Base-by-base conservation (phyloP, 129 eudicot species). In the Cynara cardunculus region DNA sequence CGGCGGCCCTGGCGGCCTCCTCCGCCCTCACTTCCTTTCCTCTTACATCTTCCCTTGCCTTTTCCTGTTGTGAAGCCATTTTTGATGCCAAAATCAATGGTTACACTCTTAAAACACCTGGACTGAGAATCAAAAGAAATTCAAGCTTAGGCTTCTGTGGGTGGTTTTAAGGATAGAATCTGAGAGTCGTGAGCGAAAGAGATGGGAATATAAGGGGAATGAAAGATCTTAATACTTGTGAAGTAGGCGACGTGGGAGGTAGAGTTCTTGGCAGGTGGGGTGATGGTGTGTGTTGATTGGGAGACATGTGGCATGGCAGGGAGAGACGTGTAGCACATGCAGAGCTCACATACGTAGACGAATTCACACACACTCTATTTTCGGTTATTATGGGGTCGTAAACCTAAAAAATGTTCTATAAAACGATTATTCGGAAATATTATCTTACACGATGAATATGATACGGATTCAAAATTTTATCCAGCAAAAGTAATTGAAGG, bases 1-100 rank as follows among this genome's bases (percentile, higher is more conserved):
- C 86, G 28, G 86, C 86, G 34, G 78, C 1, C 13, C 86, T 71
- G 37, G 86, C 86, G 12, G 86, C 86, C 30, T 77, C 82, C 41
- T 83, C 86, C 21, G 86, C 86, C 73, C 78, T 64, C 8, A 72
- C n/a, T 70, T 71, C 86, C 25, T 83, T 83, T 11, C 49, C 81
- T 2, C 34, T 59, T 2, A 76, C 32, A 19, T 76, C 85, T 10
- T 82, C 81, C 49, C 64, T 75, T 14, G 9, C 66, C 6, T 72
- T 72, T 1, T 82, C 86, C 22, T 71, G 74, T 61, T 46, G 69
- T 28, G 86, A 83, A 35, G 78, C 82, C 86, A 83, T 83, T 69
- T 75, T 27, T 56, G 5, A 12, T 56, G 77, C n/a, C 2, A n/a
- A 72, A 22, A 12, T 31, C 4, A 1, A 7, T 0, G 26, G 31